phyloP scores from a whole-genome alignment of 495 filamentous ascomycete genomes.

The Penicillium odoratum region DNA sequence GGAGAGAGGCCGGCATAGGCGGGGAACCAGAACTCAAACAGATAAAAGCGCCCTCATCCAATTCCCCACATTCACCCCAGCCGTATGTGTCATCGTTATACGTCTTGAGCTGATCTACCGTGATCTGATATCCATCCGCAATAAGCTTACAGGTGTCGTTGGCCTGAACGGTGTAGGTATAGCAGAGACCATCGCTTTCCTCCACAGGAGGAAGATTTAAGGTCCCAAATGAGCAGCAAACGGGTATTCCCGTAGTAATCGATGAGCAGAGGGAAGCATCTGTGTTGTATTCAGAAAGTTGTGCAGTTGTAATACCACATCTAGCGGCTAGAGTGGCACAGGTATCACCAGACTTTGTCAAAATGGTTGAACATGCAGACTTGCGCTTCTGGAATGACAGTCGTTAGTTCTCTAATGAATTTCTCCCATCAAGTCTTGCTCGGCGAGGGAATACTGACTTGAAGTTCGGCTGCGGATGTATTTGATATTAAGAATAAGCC shows the following conservation, averaged over 20 bases:
- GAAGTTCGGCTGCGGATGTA: background rate
- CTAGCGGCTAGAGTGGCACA: background rate
- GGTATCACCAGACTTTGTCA: background rate
- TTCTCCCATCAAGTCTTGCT: too few relatives aligned
- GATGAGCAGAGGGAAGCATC: background rate
- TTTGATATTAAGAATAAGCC: background rate
- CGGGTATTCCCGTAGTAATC: background rate
- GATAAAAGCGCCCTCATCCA: background rate
- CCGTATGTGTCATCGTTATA: slow-evolving; percentile 1
- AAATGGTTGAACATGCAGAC: background rate
- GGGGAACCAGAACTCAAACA: slow-evolving; percentile 9
- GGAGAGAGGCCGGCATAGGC: background rate
- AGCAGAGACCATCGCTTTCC: background rate
- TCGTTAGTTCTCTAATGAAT: background rate
- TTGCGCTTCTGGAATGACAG: background rate
- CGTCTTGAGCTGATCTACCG: background rate
- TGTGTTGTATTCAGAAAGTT: slow-evolving; percentile 1
- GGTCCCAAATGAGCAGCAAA: slow-evolving; percentile 1
- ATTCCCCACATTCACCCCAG: background rate
- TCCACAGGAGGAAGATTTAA: background rate
- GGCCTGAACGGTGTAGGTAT: background rate
- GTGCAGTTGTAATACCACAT: slow-evolving; percentile 1
- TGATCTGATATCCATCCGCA: background rate
- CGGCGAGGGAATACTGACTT: background rate
- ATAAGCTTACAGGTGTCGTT: background rate